These are phyloP conservation scores for Arabidopsis arenosa DNA, from an alignment of 345 rosid genomes.

Conservation along the genomic window DNA sequence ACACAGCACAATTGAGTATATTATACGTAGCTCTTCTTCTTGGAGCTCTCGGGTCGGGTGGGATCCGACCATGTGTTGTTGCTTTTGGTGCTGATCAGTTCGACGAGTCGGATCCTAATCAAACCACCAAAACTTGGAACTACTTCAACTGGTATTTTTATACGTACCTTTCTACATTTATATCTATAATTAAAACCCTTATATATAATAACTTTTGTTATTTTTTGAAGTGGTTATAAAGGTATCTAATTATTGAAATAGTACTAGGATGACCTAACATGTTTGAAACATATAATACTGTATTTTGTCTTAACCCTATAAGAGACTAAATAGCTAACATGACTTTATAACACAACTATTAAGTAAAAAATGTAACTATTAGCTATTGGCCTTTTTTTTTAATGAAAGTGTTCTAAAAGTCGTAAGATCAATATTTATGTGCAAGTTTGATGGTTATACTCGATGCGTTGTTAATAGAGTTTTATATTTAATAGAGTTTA, in stretches of 20 bases:
- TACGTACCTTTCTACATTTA: neutral
- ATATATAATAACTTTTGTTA: neutral
- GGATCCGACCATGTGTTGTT: conserved; percentile 85
- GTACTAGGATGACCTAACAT: conserved; percentile 30
- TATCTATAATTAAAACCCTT: neutral
- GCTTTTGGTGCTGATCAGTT: conserved; percentile 94
- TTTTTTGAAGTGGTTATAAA: neutral
- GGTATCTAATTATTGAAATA: neutral
- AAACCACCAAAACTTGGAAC: conserved; percentile 64
- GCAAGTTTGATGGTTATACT: neutral
- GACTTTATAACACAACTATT: conserved; percentile 6
- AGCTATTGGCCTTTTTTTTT: too few relatives aligned
- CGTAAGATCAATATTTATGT: neutral
- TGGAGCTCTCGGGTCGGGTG: conserved; percentile 83
- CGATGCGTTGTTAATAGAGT: neutral
- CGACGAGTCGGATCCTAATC: conserved; percentile 69
- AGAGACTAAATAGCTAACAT: conserved; percentile 15
- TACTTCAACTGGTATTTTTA: conserved; percentile 74
- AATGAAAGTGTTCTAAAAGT: neutral
- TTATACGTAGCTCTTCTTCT: conserved; percentile 73
- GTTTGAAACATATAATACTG: conserved; percentile 2
- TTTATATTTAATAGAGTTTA: neutral
- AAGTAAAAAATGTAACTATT: conserved; percentile 8
- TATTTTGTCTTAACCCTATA: conserved; percentile 12
- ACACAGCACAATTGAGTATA: conserved; percentile 60